These are phyloP conservation scores for Phytophthora agathidicida DNA, from an alignment of 352 stramenopile genomes.

Conservation along the genomic window DNA sequence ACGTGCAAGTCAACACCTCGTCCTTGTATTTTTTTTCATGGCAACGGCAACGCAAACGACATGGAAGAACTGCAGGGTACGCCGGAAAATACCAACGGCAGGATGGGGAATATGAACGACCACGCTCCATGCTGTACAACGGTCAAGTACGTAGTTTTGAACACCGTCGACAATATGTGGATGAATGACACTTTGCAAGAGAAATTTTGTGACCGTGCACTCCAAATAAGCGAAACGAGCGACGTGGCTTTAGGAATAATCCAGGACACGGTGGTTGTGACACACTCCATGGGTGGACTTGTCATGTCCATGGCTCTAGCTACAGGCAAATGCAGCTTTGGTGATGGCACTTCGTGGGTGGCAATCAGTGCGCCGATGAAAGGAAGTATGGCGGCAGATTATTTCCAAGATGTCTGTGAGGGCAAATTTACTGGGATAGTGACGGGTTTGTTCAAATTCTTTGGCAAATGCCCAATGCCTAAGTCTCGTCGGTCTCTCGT, in stretches of 20 bases:
- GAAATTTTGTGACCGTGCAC: constrained; percentile 4
- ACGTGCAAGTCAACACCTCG: constrained; percentile 16
- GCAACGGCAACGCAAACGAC: constrained; percentile 4
- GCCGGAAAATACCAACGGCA: neutral
- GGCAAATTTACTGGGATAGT: no score
- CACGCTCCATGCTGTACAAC: constrained; percentile 11
- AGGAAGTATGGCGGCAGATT: no score
- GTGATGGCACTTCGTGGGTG: constrained; percentile 23
- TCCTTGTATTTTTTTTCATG: constrained; percentile 19
- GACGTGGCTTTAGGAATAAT: neutral
- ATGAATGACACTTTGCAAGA: constrained; percentile 6
- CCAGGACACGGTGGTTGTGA: constrained; percentile 15
- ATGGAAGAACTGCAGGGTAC: constrained; percentile 2
- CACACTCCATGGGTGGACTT: constrained; percentile 13
- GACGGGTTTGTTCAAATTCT: no score
- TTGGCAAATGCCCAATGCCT: constrained; percentile 34
- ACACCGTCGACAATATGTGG: constrained; percentile 7
- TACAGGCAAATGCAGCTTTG: constrained; percentile 12
- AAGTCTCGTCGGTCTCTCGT: constrained; percentile 9
- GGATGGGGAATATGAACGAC: neutral
- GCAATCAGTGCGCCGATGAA: constrained; percentile 22
- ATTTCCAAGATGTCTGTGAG: no score
- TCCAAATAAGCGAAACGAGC: constrained; percentile 3
- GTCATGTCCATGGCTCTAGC: constrained; percentile 8
- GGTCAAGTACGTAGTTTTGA: constrained; percentile 14